These are phyloP conservation scores for Yarrowia keelungensis DNA, from an alignment of 805 yeast species.

Conservation along the genomic window DNA sequence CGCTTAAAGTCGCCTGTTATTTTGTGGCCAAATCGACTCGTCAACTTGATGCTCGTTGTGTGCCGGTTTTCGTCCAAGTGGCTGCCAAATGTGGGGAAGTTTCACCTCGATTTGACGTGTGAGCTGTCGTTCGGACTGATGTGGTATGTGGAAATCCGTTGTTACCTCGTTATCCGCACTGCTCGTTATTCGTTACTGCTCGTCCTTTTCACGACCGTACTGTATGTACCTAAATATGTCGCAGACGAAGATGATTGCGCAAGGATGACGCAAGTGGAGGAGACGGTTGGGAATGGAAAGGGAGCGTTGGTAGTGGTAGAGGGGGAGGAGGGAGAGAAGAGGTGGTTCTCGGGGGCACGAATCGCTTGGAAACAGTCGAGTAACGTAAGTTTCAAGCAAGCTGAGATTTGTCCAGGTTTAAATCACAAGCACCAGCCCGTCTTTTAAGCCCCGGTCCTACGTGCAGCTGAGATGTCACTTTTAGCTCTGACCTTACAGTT, in stretches of 20 bases:
- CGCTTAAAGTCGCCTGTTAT: not conserved
- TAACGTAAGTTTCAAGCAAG: slow-evolving; percentile 17
- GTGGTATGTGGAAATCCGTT: too few relatives aligned
- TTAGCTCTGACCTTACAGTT: slow-evolving; percentile 33
- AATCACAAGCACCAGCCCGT: slow-evolving; percentile 37
- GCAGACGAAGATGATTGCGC: slow-evolving; percentile 31
- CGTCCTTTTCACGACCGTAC: not conserved
- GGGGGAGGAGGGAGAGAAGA: not conserved
- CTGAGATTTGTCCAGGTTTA: slow-evolving; percentile 30
- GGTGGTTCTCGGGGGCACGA: not conserved
- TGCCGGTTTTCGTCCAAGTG: not conserved
- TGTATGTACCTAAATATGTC: slow-evolving; percentile 19
- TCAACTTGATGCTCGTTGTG: not conserved
- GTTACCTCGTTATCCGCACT: not conserved
- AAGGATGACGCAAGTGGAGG: slow-evolving; percentile 22
- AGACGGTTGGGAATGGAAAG: not conserved
- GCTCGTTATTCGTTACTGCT: too few relatives aligned
- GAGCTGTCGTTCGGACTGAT: not conserved
- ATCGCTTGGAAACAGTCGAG: not conserved
- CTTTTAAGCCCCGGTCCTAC: slow-evolving; percentile 32
- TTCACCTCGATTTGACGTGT: not conserved
- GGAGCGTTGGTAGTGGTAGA: not conserved
- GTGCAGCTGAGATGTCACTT: slow-evolving; percentile 37
- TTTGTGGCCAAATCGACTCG: slow-evolving; percentile 7
- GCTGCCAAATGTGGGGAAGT: slow-evolving; percentile 14